phyloP scores from a whole-genome alignment of 2,329 filamentous ascomycete species.

The Arthroderma sp. region DNA sequence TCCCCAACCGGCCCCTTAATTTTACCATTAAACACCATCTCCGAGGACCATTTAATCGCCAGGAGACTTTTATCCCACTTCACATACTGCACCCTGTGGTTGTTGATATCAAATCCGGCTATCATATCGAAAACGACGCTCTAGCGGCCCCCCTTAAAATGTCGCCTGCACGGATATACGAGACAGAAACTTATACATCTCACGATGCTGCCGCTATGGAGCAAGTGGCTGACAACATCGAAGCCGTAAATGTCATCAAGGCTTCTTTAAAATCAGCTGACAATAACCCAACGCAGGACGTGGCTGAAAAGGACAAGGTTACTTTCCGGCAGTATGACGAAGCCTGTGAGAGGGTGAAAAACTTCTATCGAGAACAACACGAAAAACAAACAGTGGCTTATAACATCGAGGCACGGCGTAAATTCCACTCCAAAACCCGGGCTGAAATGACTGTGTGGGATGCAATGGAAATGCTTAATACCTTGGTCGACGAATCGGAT shows the following conservation, averaged over 20 bases:
- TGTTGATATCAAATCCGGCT: neutral
- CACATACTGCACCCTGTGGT: neutral
- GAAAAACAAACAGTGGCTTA: constrained; percentile 45
- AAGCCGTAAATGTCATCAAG: constrained; percentile 48
- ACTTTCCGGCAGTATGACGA: constrained; percentile 65
- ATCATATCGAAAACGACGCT: neutral
- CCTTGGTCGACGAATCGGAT: constrained; percentile 79
- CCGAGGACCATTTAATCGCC: neutral
- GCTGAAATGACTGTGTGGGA: constrained; percentile 79
- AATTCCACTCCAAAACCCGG: constrained; percentile 53
- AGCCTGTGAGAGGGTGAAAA: constrained; percentile 63
- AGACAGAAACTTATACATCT: neutral
- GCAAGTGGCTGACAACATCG: constrained; percentile 39
- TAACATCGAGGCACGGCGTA: constrained; percentile 69
- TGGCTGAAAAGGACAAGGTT: constrained; percentile 6
- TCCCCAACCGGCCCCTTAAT: no score
- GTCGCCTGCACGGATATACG: constrained; percentile 6
- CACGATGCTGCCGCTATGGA: constrained; percentile 6
- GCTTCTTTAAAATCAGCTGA: constrained; percentile 15
- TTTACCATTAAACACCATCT: no score
- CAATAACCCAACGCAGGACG: neutral
- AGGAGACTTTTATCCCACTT: neutral
- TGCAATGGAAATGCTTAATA: constrained; percentile 86
- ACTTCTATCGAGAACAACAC: constrained; percentile 59
- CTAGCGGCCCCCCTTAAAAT: constrained; percentile 2